phyloP scores from a whole-genome alignment of 768 basidiomycete genomes.

The Phaffia australis region DNA sequence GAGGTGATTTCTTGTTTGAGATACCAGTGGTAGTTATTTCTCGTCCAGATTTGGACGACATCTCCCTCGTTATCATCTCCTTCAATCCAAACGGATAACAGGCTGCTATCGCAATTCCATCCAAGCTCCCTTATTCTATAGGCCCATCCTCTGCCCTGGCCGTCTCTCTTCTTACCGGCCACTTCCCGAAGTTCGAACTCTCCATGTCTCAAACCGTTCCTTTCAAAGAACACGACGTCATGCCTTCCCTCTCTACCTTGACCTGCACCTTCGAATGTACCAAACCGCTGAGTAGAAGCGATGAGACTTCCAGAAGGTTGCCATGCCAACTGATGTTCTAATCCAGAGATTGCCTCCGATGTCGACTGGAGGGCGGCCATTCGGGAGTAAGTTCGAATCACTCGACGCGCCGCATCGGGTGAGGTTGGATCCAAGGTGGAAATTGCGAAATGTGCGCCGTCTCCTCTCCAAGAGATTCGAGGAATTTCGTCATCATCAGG shows the following conservation, averaged over 20 bases:
- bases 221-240: conserved; percentile 86
- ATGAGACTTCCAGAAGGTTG: conserved; percentile 80
- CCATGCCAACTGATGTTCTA: conserved; percentile 74
- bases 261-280: conserved; percentile 50
- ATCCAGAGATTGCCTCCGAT: conserved; percentile 66
- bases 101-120: conserved; percentile 82
- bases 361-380: conserved; percentile 68
- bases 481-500: conserved; percentile 62
- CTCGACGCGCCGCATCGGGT: conserved; percentile 40
- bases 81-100: conserved; percentile 77
- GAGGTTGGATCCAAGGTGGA: conserved; percentile 53
- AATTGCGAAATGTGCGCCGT: conserved; percentile 76
- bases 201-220: conserved; percentile 85
- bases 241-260: conserved; percentile 57
- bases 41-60: conserved; percentile 85
- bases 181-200: conserved; percentile 59
- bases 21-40: conserved; percentile 95
- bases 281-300: conserved; percentile 67
- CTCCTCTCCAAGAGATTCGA: conserved; percentile 85
- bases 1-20: conserved; percentile 75
- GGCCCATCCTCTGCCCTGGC: conserved; percentile 45
- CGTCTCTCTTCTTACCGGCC: conserved; percentile 27
- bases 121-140: conserved; percentile 62
- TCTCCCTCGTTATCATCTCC: conserved; percentile 47
- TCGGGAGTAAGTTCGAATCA: conserved; percentile 66